Base-by-base conservation (phyloP, 2,329 filamentous ascomycete genomes). In the Scleromitrula shiraiana region DNA sequence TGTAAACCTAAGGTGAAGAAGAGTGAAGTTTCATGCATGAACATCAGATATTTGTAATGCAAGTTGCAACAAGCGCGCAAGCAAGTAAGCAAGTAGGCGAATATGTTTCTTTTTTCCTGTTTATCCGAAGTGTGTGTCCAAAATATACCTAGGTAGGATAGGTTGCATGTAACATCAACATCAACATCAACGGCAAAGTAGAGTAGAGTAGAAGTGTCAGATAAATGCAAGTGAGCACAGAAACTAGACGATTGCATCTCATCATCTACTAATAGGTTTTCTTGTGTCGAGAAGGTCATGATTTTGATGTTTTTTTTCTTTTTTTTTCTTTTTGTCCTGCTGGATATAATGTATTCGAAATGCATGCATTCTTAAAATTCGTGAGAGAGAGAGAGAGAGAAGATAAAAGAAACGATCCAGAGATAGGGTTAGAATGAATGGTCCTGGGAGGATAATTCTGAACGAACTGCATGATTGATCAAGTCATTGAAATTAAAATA, bases 401-500 rank as follows among this genome's bases (percentile, higher is more conserved):
- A 12, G 26, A 29, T 7, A 29, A 12, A 29, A 12, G 26, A 7
- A 29, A 7, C 26, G 26, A 37, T 37, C 33, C 33, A 37, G 17
- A 37, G 10, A 20, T 19, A n/a, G 10, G 33, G 17, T 37, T 37
- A 37, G 33, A 37, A 37, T 19, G 33, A 10, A 37, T n/a, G n/a
- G n/a, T n/a, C n/a, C n/a, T n/a, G n/a, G n/a, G n/a, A n/a, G n/a
- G 33, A 37, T 19, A 19, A 19, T 19, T 17, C 33, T 37, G 19
- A 19, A 37, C 17, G 20, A 19, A 19, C 33, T 37, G 9, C 33
- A 19, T 47, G 45, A 37, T 15, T 33, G 22, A 47, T 47, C 45
- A 47, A 47, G 37, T 47, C 45, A 47, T 23, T 47, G 45, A 47
- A 47, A n/a, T 32, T 33, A 42, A 27, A 33, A 47, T 47, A 47